Evolutionary conservation across 1,284 basidiomycete species (phyloP).

Genomic region (Ceraceosorus guamensis): DNA sequence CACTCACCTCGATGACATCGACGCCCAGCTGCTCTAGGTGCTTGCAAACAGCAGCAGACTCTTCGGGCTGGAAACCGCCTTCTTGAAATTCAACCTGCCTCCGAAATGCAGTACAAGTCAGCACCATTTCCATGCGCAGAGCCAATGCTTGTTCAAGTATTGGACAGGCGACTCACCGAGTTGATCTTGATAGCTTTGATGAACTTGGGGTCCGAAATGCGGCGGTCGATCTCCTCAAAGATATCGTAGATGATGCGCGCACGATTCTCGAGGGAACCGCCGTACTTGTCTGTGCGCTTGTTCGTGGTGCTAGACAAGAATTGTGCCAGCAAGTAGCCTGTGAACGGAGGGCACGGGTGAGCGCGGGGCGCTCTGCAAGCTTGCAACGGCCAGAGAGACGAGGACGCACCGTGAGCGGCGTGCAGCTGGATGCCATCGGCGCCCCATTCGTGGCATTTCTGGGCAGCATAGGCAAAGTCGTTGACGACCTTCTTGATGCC

Average conservation of each 20-base stretch:
- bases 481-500: constrained; percentile 28
- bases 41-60: constrained; percentile 8
- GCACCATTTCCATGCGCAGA: too few species aligned
- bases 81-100: constrained; percentile 40
- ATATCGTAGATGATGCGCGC: constrained; percentile 49
- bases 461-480: constrained; percentile 49
- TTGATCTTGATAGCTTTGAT: constrained; percentile 55
- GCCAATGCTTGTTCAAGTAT: neutral
- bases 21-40: constrained; percentile 13
- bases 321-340: constrained; percentile 42
- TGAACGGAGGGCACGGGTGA: constrained; percentile 8
- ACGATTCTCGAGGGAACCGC: constrained; percentile 51
- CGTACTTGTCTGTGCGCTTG: constrained; percentile 50
- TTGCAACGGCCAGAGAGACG: too few species aligned
- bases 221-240: constrained; percentile 47
- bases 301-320: constrained; percentile 48
- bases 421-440: constrained; percentile 49
- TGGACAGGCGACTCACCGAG: too few species aligned
- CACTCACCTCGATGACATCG: constrained; percentile 17
- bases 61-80: constrained; percentile 14
- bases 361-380: constrained; percentile 7
- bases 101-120: too few species aligned
- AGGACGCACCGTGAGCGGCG: constrained; percentile 15
- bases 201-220: constrained; percentile 47
- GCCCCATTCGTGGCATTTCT: constrained; percentile 48